These are phyloP conservation scores for Stephania japonica DNA, from an alignment of 164 flowering plant species.

Conservation along the genomic window DNA sequence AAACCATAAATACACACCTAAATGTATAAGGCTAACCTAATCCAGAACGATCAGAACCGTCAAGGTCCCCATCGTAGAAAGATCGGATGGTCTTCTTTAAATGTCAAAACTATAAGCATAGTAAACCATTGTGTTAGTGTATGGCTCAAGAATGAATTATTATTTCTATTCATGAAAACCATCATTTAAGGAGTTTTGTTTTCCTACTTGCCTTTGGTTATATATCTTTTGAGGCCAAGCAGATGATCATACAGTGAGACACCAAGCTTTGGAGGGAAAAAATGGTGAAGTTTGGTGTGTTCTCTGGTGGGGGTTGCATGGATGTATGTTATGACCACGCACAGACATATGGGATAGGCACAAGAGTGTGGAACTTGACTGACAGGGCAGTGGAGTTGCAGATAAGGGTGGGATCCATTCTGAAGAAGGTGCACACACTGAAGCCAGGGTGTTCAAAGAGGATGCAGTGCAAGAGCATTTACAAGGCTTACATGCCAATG, in stretches of 20 bases:
- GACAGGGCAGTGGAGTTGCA: constrained; percentile 69
- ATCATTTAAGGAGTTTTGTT: neutral
- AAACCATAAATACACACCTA: neutral
- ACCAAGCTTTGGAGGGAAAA: constrained; percentile 9
- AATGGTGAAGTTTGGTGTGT: constrained; percentile 24
- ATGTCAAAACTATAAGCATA: neutral
- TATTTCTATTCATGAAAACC: neutral
- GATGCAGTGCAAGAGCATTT: constrained; percentile 57
- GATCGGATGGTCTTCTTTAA: neutral
- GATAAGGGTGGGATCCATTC: constrained; percentile 69
- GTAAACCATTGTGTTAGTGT: neutral
- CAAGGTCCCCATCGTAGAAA: neutral
- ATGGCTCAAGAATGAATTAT: neutral
- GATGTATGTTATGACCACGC: constrained; percentile 46
- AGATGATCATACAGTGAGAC: neutral
- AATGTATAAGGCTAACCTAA: neutral
- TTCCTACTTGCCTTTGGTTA: neutral
- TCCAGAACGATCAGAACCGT: neutral
- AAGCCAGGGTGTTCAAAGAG: constrained; percentile 75
- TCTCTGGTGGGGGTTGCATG: constrained; percentile 36
- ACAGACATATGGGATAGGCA: constrained; percentile 36
- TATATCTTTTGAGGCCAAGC: too few relatives aligned
- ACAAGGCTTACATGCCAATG: constrained; percentile 60
- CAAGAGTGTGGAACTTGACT: constrained; percentile 63
- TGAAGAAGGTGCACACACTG: constrained; percentile 61